phyloP scores from a whole-genome alignment of 192 early-diverging fungal species.

The Backusella circina region DNA sequence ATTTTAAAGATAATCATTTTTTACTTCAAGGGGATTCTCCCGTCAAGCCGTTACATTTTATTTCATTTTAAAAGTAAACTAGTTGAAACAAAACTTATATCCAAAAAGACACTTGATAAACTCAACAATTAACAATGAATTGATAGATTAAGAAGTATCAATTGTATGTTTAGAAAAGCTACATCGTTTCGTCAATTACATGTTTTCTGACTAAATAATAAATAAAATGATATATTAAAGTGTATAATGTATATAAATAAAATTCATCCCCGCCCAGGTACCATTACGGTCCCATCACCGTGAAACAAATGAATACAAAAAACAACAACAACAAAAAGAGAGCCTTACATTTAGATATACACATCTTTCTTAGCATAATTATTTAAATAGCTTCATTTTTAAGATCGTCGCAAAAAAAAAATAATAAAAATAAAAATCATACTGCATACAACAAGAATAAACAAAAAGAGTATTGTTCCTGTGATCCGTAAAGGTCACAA shows the following conservation, averaged over 20 bases:
- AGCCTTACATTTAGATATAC: not conserved
- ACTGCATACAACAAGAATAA: not conserved
- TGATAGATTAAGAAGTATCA: not conserved
- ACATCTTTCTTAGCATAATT: not conserved
- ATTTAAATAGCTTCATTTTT: not conserved
- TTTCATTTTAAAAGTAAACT: not conserved
- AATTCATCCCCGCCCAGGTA: conserved; percentile 1
- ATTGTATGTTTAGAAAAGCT: not conserved
- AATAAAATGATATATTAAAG: not conserved
- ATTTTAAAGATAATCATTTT: conserved; percentile 1
- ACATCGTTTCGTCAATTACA: not conserved
- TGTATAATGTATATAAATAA: not conserved
- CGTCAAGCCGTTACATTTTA: conserved; percentile 4
- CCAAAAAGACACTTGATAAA: no score
- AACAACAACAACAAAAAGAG: not conserved
- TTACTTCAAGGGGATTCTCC: not conserved
- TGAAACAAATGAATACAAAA: not conserved
- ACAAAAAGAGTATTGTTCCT: not conserved
- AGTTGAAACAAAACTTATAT: not conserved
- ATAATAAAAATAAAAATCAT: not conserved
- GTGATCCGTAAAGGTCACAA: not conserved
- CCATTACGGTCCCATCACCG: not conserved
- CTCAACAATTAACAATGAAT: not conserved
- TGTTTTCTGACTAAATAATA: not conserved
- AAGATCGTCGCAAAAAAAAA: not conserved